A percentile compares a stretch with the other conserved stretches of the same genome.
phyloP scores from a whole-genome alignment of 495 filamentous ascomycete genomes.

The Neurospora tetrasperma region DNA sequence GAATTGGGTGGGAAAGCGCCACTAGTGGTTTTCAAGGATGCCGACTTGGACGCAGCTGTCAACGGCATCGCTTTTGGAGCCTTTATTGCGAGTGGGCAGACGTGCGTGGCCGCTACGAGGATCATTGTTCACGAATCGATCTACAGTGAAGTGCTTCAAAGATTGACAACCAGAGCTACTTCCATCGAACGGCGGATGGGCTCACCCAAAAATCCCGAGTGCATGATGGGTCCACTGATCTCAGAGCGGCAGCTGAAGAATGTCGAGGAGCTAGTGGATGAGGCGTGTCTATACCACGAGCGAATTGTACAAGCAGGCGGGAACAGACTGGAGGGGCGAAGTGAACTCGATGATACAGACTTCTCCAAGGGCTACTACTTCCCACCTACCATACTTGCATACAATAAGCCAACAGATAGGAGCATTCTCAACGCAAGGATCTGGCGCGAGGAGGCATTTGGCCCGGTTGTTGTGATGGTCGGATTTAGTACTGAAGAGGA shows the following conservation, averaged over 20 bases:
- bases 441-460: conserved; percentile 41
- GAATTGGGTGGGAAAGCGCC: conserved; percentile 55
- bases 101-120: conserved; percentile 50
- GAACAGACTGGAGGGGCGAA: conserved; percentile 20
- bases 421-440: conserved; percentile 14
- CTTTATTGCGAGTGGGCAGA: conserved; percentile 52
- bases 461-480: conserved; percentile 40
- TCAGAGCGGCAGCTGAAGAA: conserved; percentile 28
- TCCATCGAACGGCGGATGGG: conserved; percentile 38
- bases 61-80: conserved; percentile 50
- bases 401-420: conserved; percentile 9
- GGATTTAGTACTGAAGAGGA: conserved; percentile 39
- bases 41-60: conserved; percentile 41
- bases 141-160: conserved; percentile 27
- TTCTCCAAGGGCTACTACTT: conserved; percentile 47
- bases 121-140: conserved; percentile 44
- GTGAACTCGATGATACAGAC: conserved; percentile 23
- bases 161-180: conserved; percentile 27
- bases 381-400: conserved; percentile 44
- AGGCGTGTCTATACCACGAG: conserved; percentile 12
- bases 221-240: conserved; percentile 35
- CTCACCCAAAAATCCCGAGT: conserved; percentile 35
- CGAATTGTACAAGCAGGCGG: conserved; percentile 28
- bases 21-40: conserved; percentile 42
- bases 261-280: conserved; percentile 28